Evolutionary conservation across 495 filamentous ascomycete genomes (phyloP), one percentile per base, ranked within the genome.

Genomic region (Penicillium odoratum): DNA sequence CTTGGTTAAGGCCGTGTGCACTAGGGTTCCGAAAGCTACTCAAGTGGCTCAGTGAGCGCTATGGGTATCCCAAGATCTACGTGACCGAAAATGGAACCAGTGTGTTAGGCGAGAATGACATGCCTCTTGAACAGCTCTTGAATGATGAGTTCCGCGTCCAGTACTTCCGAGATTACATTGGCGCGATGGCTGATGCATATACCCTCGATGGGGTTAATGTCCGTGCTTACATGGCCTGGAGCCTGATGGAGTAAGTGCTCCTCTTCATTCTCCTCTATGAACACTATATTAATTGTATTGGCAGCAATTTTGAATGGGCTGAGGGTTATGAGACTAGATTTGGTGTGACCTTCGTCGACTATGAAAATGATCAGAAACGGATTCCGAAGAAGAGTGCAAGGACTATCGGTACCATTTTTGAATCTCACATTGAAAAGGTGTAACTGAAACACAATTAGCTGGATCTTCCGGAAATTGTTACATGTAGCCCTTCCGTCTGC

Each of bases 251-350:
- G 76, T 78, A 67, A 51, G 71, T 68, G 31, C 45, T 15, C 44
- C 21, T 8, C 48, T 15, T n/a, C 48, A 13, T n/a, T 18, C 4
- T 26, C 28, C 3, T 49, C 52, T 48, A 49, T 34, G 9, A 9
- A 44, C 7, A 3, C 9, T 61, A 69, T 48, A 74, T 33, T 43
- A 42, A 15, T 29, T 3, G 18, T 0, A 4, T 50, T 53, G 44
- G 16, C 36, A 82, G 79, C 57, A 83, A 83, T 66, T 83, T 82
- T 44, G 80, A 83, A 51, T 83, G 80, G 80, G 88, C 88, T 48
- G 88, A 92, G 63, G 88, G 88, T n/a, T 91, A 91, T 69, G 86
- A 89, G 72, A 90, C 88, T n/a, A 79, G 88, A 25, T 92, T 92
- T 63, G 88, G 88, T 40, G 86, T 91, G 46, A 91, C 87, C 6